Evolutionary conservation across 176 grass and related monocot genomes (phyloP).

Genomic region (Phragmites australis): DNA sequence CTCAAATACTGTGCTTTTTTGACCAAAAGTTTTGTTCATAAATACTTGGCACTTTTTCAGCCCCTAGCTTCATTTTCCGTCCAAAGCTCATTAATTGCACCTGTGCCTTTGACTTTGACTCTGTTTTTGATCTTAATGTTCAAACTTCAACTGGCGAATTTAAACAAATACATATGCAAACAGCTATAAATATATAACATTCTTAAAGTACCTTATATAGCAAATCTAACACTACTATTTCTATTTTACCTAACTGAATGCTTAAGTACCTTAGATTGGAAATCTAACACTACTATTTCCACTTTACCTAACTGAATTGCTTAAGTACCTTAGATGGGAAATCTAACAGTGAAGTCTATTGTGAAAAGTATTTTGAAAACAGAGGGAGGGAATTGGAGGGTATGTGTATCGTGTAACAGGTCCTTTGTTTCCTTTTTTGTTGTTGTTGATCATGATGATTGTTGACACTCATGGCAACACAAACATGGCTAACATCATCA

Average conservation of each 20-base stretch:
- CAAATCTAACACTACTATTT: too few relatives aligned
- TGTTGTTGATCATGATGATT: slow-evolving; percentile 10
- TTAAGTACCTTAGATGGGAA: too few relatives aligned
- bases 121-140: not conserved
- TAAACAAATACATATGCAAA: too few relatives aligned
- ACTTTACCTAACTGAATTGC: too few relatives aligned
- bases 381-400: not conserved
- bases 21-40: not conserved
- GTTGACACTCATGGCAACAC: slow-evolving; percentile 17
- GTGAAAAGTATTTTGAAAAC: too few relatives aligned
- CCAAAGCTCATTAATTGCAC: not conserved
- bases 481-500: not conserved
- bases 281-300: too few relatives aligned
- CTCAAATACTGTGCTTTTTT: not conserved
- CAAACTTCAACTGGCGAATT: too few relatives aligned
- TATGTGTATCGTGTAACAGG: not conserved
- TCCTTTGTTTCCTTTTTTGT: slow-evolving; percentile 6
- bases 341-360: too few relatives aligned
- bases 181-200: too few relatives aligned
- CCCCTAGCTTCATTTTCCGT: slow-evolving; percentile 6
- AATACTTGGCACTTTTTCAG: not conserved
- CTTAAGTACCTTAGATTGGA: too few relatives aligned
- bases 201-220: too few relatives aligned
- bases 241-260: too few relatives aligned
- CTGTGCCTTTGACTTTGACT: not conserved